Base-by-base conservation (phyloP, 2,329 filamentous ascomycete species). In the Trichoderma aggressivum region DNA sequence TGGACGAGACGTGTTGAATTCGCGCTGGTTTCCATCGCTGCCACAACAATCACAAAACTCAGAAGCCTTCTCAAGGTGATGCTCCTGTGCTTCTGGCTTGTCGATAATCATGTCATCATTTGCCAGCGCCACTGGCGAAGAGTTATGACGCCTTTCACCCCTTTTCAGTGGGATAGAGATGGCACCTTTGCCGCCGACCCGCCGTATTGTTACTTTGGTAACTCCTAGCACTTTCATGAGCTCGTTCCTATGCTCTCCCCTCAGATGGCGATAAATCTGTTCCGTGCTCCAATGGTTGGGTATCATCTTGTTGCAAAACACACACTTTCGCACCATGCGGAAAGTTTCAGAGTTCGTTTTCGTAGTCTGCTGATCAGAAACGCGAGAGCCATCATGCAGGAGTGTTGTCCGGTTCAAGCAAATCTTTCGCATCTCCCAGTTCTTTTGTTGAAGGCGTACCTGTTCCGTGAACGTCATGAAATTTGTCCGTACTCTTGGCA, bases 401-500 rank as follows among this genome's bases (percentile, higher is more conserved):
- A 84, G 86, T n/a, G 76, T 72, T 1, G 74, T 76, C 11, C 84
- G 79, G 0, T 74, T 75, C 63, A 72, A 50, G 32, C 12, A 30
- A 11, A 67, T 24, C 10, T 67, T 70, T 56, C 71, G 53, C n/a
- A 71, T n/a, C 0, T 72, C 43, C 53, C 43, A 72, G 6, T 59
- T 14, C 24, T 10, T 28, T 7, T 30, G 36, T 50, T 53, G 71
- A 18, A 72, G 71, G 8, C 50, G 43, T 7, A 36, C 71, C 34
- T 72, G 71, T 16, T 72, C 71, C 3, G 78, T 81, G 0, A 80
- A 79, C 0, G 84, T 86, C 68, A 84, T 74, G 18, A 84, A 76
- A 79, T n/a, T 16, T 30, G 61, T 72, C 21, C 43, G 43, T 18
- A 83, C 74, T 59, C 79, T 78, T 1, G 84, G 83, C 30, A 82